Conservation (phyloP, 1,284 basidiomycete genomes). For the Phylloboletellus chloephorus region DNA sequence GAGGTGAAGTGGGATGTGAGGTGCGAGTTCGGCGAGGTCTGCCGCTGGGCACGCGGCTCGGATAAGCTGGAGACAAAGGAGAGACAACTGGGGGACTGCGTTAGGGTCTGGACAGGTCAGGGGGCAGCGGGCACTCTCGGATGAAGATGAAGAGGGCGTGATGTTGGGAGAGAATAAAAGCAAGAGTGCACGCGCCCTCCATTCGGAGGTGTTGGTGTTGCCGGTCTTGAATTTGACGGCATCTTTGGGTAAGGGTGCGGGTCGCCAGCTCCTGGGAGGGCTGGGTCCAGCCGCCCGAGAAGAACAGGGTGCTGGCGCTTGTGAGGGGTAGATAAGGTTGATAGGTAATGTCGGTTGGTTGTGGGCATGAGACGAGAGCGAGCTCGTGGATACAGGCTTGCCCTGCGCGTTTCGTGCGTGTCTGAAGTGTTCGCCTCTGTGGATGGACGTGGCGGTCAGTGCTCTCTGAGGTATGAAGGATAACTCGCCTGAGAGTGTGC, state of each 20-base stretch:
- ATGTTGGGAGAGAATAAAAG: slow-evolving; percentile 37
- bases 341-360: slow-evolving; percentile 40
- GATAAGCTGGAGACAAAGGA: slow-evolving; percentile 39
- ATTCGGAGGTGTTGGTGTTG: slow-evolving; percentile 33
- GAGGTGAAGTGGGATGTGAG: slow-evolving; percentile 51
- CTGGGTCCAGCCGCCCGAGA: slow-evolving; percentile 39
- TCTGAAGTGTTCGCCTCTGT: slow-evolving; percentile 61
- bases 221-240: slow-evolving; percentile 11
- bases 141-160: slow-evolving; percentile 3
- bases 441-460: background rate
- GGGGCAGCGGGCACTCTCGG: slow-evolving; percentile 2
- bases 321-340: slow-evolving; percentile 33
- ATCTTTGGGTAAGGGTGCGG: slow-evolving; percentile 4
- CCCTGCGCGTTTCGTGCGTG: slow-evolving; percentile 51
- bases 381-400: slow-evolving; percentile 29
- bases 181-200: slow-evolving; percentile 51
- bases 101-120: slow-evolving; percentile 12
- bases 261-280: slow-evolving; percentile 47
- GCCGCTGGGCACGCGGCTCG: slow-evolving; percentile 22
- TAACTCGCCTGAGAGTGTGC: slow-evolving; percentile 30
- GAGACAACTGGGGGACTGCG: slow-evolving; percentile 42
- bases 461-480: background rate
- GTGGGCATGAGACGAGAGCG: slow-evolving; percentile 23
- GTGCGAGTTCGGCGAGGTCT: slow-evolving; percentile 40
- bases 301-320: slow-evolving; percentile 5